Base-by-base conservation (phyloP, 2,329 filamentous ascomycete genomes). In the Lachnellula arida region DNA sequence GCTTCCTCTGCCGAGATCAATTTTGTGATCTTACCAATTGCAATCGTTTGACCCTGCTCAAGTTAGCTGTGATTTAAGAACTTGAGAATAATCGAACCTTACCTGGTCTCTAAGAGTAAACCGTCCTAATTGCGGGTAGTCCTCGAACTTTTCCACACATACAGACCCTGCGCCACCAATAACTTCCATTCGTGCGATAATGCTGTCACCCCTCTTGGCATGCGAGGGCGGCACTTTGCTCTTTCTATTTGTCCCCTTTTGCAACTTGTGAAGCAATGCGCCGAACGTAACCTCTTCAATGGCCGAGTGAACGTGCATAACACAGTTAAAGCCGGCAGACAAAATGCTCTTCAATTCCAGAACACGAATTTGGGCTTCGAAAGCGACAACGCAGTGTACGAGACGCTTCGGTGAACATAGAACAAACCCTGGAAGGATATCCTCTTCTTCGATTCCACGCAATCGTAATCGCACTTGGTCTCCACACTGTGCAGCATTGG, bases 11-110 rank as follows among this genome's bases (percentile, higher is more conserved):
- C 59, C 4, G 79, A 77, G 65, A 89, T 84, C 59, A 99, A 82
- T 81, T 92, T 97, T 58, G 91, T 97, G 73, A 99, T 95, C 83
- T 99, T 99, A 70, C 94, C 94, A 76, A 99, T 99, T 55, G 94
- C 94, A 77, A 99, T 97, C 0, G 94, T 99, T 88, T 97, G 93
- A 67, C 94, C 94, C 86, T 97, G 70, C 53, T 70, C 51, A 61
- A 44, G 51, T 68, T 59, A 68, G 57, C 49, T 56, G 22, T 12
- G 43, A 22, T 25, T 4, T 42, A 42, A 17, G 32, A 4, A 42
- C 17, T 53, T 25, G 69, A 61, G 32, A 68, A 68, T 53, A 65
- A 70, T 23, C 58, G 57, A 49, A 19, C 37, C 63, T 53, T 80
- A 91, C 88, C 81, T 92, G 89, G 70, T 94, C 91, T 81, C 91